Conservation (phyloP, 805 yeast genomes). For the Lachancea sp. region DNA sequence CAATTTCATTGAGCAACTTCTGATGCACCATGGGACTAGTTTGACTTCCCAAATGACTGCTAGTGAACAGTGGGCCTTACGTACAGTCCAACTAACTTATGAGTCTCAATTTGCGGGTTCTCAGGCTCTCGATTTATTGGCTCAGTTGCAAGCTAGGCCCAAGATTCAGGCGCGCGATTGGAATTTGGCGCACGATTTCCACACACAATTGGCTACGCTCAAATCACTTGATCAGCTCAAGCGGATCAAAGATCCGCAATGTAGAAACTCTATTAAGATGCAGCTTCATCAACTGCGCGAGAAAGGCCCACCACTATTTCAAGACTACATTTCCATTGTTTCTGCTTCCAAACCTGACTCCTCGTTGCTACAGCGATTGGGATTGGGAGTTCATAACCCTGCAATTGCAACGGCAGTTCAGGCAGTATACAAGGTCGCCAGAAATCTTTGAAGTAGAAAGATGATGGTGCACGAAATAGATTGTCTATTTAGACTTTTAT, state of each 20-base stretch:
- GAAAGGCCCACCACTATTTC: slow-evolving; percentile 16
- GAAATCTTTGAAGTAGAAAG: no score
- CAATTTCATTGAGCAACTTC: slow-evolving; percentile 9
- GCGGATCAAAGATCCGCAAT: slow-evolving; percentile 20
- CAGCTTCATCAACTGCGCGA: slow-evolving; percentile 18
- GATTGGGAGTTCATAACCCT: not conserved
- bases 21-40: slow-evolving; percentile 4
- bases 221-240: slow-evolving; percentile 27
- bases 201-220: slow-evolving; percentile 21
- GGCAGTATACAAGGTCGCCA: slow-evolving; percentile 1
- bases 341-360: not conserved
- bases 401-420: not conserved
- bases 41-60: slow-evolving; percentile 3
- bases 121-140: not conserved
- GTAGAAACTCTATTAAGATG: slow-evolving; percentile 16
- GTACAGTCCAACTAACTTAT: slow-evolving; percentile 20
- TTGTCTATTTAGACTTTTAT: no score
- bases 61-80: slow-evolving; percentile 21
- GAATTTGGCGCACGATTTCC: slow-evolving; percentile 22
- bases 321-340: slow-evolving; percentile 1
- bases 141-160: slow-evolving; percentile 3
- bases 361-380: not conserved
- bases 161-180: slow-evolving; percentile 12
- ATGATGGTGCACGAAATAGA: no score
- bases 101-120: not conserved